phyloP scores from a whole-genome alignment of 371 early-diverging fungal genomes.

The Rhizopus stolonifer region DNA sequence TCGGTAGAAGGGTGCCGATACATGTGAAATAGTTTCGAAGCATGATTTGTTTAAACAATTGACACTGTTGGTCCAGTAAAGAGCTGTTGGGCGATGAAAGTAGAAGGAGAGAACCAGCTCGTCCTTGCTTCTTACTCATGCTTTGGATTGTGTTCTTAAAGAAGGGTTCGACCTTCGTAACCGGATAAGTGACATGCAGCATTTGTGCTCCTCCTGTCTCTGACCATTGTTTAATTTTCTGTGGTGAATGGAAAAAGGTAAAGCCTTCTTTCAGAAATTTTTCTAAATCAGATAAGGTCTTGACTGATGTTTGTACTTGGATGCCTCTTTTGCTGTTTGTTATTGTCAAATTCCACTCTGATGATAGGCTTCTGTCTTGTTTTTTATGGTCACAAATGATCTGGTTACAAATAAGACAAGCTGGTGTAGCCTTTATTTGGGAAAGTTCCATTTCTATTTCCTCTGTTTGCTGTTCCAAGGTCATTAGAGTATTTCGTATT shows the following conservation, averaged over 20 bases:
- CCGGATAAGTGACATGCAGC: not conserved
- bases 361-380: too few species aligned
- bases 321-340: constrained; percentile 7
- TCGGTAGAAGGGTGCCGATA: constrained; percentile 11
- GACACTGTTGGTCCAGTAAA: not conserved
- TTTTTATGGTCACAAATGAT: not conserved
- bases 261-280: constrained; percentile 12
- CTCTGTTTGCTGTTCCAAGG: constrained; percentile 4
- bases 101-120: not conserved
- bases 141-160: not conserved
- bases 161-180: not conserved
- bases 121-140: not conserved
- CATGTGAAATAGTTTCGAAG: constrained; percentile 31
- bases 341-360: constrained; percentile 12
- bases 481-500: constrained; percentile 9
- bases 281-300: constrained; percentile 15
- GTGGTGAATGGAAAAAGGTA: not conserved
- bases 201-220: not conserved
- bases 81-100: not conserved
- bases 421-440: not conserved
- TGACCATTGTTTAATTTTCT: not conserved
- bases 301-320: constrained; percentile 16
- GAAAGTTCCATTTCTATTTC: constrained; percentile 9
- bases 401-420: not conserved
- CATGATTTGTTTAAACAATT: constrained; percentile 5